These are phyloP conservation scores for Lablab purpureus DNA, from an alignment of 306 rosid genomes.

Conservation along the genomic window DNA sequence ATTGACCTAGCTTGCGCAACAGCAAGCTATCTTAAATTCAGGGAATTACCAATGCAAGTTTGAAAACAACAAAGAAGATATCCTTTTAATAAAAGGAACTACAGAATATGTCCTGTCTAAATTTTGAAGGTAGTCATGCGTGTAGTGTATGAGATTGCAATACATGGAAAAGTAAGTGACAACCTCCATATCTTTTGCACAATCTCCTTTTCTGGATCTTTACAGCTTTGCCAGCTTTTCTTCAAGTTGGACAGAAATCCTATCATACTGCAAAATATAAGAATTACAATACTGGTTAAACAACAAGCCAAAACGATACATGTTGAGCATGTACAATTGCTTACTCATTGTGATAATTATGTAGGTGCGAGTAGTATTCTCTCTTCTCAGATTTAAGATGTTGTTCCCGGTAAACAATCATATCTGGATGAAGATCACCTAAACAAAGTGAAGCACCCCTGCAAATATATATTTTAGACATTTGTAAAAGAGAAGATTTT, in stretches of 20 bases:
- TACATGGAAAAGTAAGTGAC: conserved; percentile 35
- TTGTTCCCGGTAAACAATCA: conserved; percentile 62
- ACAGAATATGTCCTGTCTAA: conserved; percentile 30
- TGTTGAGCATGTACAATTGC: conserved; percentile 40
- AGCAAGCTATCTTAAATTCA: conserved; percentile 25
- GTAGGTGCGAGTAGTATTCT: conserved; percentile 66
- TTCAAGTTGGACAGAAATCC: conserved; percentile 70
- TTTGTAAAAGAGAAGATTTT: conserved; percentile 35
- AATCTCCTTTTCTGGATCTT: conserved; percentile 82
- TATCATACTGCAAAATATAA: conserved; percentile 77
- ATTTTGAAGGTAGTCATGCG: not conserved
- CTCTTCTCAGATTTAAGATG: conserved; percentile 64
- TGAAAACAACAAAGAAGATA: conserved; percentile 20
- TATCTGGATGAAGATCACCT: conserved; percentile 92
- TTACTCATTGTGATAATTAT: conserved; percentile 85
- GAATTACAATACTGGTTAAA: conserved; percentile 36
- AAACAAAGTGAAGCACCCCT: conserved; percentile 89
- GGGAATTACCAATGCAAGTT: conserved; percentile 27
- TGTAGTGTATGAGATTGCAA: conserved; percentile 34
- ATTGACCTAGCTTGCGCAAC: conserved; percentile 32
- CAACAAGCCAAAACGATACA: conserved; percentile 32
- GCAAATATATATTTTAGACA: conserved; percentile 55
- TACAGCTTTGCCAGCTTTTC: conserved; percentile 71
- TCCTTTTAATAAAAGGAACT: conserved; percentile 29
- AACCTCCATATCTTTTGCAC: conserved; percentile 76